Evolutionary conservation across 2,329 filamentous ascomycete genomes (phyloP), one percentile per base, ranked within the genome.

Genomic region (Huntiella abstrusa): DNA sequence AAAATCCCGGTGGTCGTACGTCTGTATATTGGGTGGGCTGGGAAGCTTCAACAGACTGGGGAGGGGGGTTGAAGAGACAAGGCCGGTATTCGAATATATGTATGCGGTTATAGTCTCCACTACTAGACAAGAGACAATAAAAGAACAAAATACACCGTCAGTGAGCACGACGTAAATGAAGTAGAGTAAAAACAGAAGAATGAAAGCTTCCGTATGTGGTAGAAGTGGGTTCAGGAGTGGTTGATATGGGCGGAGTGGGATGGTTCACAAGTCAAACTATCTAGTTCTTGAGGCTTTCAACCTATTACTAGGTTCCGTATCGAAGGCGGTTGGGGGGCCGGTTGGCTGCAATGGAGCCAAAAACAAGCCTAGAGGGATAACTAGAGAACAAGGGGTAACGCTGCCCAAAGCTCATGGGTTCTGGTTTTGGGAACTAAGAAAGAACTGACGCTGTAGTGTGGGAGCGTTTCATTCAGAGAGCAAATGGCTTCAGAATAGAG

Each of bases 301-400:
- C 38, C 13, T 39, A 39, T 38, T 16, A 40, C 34, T 39, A 33
- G 34, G 33, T 19, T 16, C 10, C 12, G 35, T 33, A 45, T 17
- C 36, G 19, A 33, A 40, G 15, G 43, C 19, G 43, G 43, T 45
- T 28, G 36, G 43, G 43, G 41, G 13, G 37, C 35, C 28, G 22
- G 43, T 33, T 34, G 11, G 19, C 16, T 44, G 33, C 34, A 44
- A 44, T 36, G 33, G 33, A 28, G 37, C 37, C 32, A 19, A 8
- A 37, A 36, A 5, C 13, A 17, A 36, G 33, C 13, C 12, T n/a
- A 35, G 6, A 36, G 34, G 34, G 37, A 32, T 6, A 44, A 12
- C 10, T 17, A 44, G 15, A 40, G 19, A 33, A 40, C 43, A 17
- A 45, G 43, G 43, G 43, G 43, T 35, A 17, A 40, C 32, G 12